Conservation (phyloP, 129 eudicot genomes). For the Centaurea solstitialis region DNA sequence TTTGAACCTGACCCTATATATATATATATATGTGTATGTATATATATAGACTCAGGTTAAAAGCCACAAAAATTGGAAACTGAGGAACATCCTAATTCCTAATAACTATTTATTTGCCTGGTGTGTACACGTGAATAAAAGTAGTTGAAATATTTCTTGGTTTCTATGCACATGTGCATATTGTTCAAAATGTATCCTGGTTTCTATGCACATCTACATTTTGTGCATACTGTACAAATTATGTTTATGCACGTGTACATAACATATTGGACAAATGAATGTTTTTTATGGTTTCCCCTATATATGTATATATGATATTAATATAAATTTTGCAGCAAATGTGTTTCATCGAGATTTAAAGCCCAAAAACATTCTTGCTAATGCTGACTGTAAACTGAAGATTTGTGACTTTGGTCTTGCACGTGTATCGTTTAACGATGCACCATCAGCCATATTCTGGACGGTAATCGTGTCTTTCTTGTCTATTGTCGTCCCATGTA, state of each 20-base stretch:
- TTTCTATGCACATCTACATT: too few relatives aligned
- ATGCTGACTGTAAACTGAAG: constrained; percentile 76
- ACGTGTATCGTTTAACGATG: constrained; percentile 70
- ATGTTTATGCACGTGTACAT: too few relatives aligned
- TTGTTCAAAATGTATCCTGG: background rate
- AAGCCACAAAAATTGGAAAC: too few relatives aligned
- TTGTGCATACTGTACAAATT: too few relatives aligned
- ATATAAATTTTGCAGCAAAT: constrained; percentile 43
- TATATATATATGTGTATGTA: too few relatives aligned
- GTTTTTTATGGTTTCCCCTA: background rate
- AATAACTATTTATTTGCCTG: background rate
- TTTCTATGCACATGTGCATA: too few relatives aligned
- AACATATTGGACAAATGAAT: too few relatives aligned
- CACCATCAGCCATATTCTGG: constrained; percentile 77
- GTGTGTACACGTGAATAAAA: too few relatives aligned
- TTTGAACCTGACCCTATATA: too few relatives aligned
- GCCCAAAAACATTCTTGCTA: constrained; percentile 75
- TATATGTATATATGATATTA: background rate
- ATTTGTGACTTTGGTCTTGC: constrained; percentile 83
- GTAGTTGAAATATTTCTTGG: background rate
- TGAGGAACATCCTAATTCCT: too few relatives aligned
- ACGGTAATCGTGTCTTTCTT: constrained; percentile 39
- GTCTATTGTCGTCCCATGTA: background rate
- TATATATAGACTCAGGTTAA: too few relatives aligned
- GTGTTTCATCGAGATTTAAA: constrained; percentile 78